Conservation (phyloP, 495 filamentous ascomycete species). For the Lichenothelia convexa region DNA sequence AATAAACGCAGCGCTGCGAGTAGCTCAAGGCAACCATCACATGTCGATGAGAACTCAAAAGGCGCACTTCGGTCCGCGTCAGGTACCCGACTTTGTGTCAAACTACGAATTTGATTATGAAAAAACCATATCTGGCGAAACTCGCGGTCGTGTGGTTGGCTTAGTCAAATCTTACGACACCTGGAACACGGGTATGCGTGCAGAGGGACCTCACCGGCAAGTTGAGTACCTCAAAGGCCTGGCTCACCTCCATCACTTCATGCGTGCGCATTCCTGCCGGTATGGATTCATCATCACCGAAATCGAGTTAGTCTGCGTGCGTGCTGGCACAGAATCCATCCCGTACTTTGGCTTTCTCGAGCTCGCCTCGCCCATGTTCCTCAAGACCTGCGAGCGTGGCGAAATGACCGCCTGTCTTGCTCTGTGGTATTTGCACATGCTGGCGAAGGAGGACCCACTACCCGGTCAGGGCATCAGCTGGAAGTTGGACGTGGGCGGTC, state of each 20-base stretch:
- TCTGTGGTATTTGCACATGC: constrained; percentile 65
- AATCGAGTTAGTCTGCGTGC: constrained; percentile 81
- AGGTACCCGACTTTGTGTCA: constrained; percentile 43
- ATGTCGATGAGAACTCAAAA: constrained; percentile 29
- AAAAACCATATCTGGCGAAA: constrained; percentile 49
- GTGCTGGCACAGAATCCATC: constrained; percentile 25
- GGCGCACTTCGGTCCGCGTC: constrained; percentile 8
- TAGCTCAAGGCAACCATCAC: constrained; percentile 44
- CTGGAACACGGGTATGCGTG: constrained; percentile 88
- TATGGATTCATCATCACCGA: constrained; percentile 93
- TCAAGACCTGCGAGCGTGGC: constrained; percentile 22
- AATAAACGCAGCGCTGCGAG: constrained; percentile 55
- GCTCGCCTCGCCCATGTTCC: constrained; percentile 41
- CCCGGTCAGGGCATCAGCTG: constrained; percentile 49
- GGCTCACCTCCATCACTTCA: constrained; percentile 64
- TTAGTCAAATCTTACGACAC: constrained; percentile 76
- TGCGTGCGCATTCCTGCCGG: constrained; percentile 81
- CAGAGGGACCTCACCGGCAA: constrained; percentile 56
- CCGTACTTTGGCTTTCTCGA: constrained; percentile 79
- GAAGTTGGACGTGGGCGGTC: constrained; percentile 63
- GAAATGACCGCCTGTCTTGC: constrained; percentile 53
- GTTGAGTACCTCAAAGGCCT: constrained; percentile 75
- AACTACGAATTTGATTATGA: constrained; percentile 57
- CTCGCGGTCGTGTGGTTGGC: constrained; percentile 65
- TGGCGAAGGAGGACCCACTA: constrained; percentile 55